Evolutionary conservation across 225 moss, liverwort and hornwort genomes (phyloP).

Genomic region (Pseudoscleropodium purum): DNA sequence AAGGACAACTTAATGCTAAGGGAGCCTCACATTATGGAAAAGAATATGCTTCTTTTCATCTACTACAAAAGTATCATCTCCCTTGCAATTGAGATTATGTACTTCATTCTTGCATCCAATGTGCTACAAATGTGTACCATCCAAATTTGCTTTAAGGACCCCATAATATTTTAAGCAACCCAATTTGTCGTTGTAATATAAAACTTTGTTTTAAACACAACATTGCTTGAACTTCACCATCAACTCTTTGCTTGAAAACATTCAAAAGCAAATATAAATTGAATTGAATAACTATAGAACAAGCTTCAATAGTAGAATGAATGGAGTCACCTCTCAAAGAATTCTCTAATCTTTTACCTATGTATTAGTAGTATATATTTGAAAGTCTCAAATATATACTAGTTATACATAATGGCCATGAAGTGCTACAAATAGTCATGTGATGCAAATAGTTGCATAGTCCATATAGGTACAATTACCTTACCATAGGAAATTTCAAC

Average conservation of each 20-base stretch:
- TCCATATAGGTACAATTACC: too few relatives aligned
- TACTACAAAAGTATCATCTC: not conserved
- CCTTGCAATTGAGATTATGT: not conserved
- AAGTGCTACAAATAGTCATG: not conserved
- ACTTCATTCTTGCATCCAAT: not conserved
- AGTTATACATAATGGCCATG: not conserved
- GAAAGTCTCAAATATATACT: not conserved
- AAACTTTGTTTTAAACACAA: not conserved
- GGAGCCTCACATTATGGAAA: accelerated
- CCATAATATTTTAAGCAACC: not conserved
- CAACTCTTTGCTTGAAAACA: not conserved
- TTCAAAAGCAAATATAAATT: not conserved
- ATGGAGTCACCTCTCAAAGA: not conserved
- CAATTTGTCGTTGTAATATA: not conserved
- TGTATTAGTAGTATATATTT: not conserved
- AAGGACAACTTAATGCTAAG: not conserved
- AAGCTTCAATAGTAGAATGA: not conserved
- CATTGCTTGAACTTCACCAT: not conserved
- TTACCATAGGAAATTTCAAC: not conserved
- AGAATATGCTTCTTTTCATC: not conserved
- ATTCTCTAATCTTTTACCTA: not conserved
- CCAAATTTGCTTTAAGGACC: not conserved
- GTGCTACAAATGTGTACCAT: not conserved
- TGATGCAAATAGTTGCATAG: too few relatives aligned
- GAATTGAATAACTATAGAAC: not conserved